Conservation (phyloP, 2,329 filamentous ascomycete species). For the Blastomyces gilchristii region DNA sequence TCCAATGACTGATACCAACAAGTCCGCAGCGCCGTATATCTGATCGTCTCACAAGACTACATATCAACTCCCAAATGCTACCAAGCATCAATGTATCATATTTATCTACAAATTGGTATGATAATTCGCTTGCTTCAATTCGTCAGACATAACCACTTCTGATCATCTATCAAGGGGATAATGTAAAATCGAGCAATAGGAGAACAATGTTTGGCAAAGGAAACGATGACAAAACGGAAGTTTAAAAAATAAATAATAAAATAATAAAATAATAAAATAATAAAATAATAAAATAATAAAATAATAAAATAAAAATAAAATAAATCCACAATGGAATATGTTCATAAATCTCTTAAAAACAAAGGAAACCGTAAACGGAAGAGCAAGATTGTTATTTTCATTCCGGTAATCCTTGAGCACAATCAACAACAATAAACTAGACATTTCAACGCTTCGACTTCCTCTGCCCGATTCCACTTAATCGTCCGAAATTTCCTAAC, state of each 20-base stretch:
- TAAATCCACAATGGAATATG: not conserved
- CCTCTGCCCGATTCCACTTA: conserved; percentile 61
- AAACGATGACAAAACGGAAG: not conserved
- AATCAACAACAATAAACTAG: not conserved
- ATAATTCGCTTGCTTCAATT: not conserved
- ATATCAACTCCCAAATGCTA: not conserved
- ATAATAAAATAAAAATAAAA: not conserved
- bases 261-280: not conserved
- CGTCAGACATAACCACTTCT: not conserved
- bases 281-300: not conserved
- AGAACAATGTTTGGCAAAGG: not conserved
- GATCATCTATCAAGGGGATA: not conserved
- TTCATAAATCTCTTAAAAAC: not conserved
- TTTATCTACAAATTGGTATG: not conserved
- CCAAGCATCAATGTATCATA: not conserved
- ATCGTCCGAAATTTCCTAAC: conserved; percentile 57
- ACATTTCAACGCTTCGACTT: conserved; percentile 35
- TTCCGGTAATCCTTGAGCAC: not conserved
- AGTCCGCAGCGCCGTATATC: not conserved
- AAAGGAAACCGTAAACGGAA: not conserved
- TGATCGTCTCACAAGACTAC: not conserved
- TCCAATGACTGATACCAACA: not conserved
- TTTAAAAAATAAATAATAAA: not conserved
- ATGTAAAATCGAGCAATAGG: not conserved
- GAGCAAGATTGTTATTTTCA: not conserved